phyloP scores from a whole-genome alignment of 768 basidiomycete species.

The Trametes cubensis region DNA sequence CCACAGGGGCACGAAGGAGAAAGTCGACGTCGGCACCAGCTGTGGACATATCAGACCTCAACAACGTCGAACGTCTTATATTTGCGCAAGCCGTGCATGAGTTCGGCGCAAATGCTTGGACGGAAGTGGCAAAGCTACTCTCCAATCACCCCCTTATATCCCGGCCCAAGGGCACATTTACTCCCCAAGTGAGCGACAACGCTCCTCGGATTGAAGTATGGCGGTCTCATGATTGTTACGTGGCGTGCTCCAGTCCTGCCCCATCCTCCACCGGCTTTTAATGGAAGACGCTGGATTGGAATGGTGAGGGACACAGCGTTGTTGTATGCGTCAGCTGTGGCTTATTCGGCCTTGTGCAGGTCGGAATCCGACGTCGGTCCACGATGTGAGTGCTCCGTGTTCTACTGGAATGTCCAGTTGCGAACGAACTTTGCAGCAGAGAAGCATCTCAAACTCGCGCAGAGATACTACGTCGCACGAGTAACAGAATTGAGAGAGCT shows the following conservation, averaged over 20 bases:
- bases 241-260: slow-evolving; percentile 58
- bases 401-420: slow-evolving; percentile 11
- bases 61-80: slow-evolving; percentile 70
- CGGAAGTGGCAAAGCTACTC: slow-evolving; percentile 63
- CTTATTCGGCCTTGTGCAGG: slow-evolving; percentile 25
- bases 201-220: slow-evolving; percentile 5
- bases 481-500: slow-evolving; percentile 71
- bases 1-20: slow-evolving; percentile 18
- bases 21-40: slow-evolving; percentile 18
- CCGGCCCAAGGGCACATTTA: slow-evolving; percentile 67
- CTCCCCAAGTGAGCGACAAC: slow-evolving; percentile 54
- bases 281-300: slow-evolving; percentile 71
- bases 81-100: slow-evolving; percentile 89
- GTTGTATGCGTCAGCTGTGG: slow-evolving; percentile 6
- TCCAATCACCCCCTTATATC: slow-evolving; percentile 69
- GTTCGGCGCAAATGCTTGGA: slow-evolving; percentile 72
- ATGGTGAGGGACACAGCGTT: slow-evolving; percentile 45
- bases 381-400: slow-evolving; percentile 44
- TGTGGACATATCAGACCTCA: slow-evolving; percentile 26
- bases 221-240: slow-evolving; percentile 14
- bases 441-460: slow-evolving; percentile 68
- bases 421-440: slow-evolving; percentile 48
- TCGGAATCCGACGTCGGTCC: slow-evolving; percentile 54
- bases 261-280: slow-evolving; percentile 63
- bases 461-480: slow-evolving; percentile 71